Percentiles rank a stretch among this genome's conserved stretches.
Conservation (phyloP, 1,139 yeast genomes). For the Hyphopichia buzzinii region DNA sequence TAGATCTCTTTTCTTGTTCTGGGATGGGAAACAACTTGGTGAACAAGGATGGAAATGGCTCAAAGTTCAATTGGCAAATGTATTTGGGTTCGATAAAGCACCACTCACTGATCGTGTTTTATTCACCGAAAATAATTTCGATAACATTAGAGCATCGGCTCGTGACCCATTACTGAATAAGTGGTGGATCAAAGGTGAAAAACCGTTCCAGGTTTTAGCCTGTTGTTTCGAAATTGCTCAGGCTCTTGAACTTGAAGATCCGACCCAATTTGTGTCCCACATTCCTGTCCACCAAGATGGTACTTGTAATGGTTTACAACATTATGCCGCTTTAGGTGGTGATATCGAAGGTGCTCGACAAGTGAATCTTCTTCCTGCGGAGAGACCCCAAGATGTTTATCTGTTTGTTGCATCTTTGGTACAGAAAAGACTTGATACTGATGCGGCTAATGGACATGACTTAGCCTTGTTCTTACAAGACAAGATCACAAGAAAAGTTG, state of each 20-base stretch:
- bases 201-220: conserved; percentile 94
- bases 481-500: conserved; percentile 78
- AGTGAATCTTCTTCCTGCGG: conserved; percentile 81
- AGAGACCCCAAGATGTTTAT: conserved; percentile 89
- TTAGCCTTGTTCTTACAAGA: conserved; percentile 56
- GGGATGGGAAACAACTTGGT: conserved; percentile 86
- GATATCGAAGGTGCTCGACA: conserved; percentile 92
- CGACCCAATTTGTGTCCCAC: conserved; percentile 70
- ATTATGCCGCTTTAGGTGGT: conserved; percentile 97
- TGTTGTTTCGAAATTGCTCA: conserved; percentile 77
- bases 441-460: conserved; percentile 54
- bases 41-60: conserved; percentile 78
- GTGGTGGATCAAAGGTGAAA: conserved; percentile 88
- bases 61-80: conserved; percentile 84
- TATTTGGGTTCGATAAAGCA: conserved; percentile 84
- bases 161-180: conserved; percentile 62
- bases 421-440: conserved; percentile 53
- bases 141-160: conserved; percentile 64
- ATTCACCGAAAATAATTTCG: conserved; percentile 69
- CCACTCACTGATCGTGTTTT: conserved; percentile 72
- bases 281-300: conserved; percentile 97
- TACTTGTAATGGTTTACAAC: conserved; percentile 95
- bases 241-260: conserved; percentile 71
- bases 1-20: conserved; percentile 78
- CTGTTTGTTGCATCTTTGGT: conserved; percentile 79